phyloP scores from a whole-genome alignment of 306 rosid genomes.

The Geum urbanum region DNA sequence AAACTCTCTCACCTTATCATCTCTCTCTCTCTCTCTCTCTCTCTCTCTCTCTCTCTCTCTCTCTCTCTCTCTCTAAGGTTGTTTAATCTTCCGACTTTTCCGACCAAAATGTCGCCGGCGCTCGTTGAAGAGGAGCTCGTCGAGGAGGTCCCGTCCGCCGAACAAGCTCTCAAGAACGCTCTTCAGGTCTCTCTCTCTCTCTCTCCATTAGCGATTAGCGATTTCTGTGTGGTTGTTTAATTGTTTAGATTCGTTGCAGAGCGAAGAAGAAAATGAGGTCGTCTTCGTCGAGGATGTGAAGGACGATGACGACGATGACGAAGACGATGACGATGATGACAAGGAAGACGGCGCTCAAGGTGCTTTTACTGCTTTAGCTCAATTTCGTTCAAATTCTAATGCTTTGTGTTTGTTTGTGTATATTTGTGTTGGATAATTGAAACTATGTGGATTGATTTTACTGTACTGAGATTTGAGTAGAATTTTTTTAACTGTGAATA shows the following conservation, averaged over 20 bases:
- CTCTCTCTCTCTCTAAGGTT: slow-evolving; percentile 11
- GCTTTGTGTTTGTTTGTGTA: background rate
- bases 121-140: slow-evolving; percentile 45
- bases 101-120: slow-evolving; percentile 61
- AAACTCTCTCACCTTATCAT: too few species aligned
- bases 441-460: background rate
- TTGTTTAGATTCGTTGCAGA: slow-evolving; percentile 28
- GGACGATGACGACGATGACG: slow-evolving; percentile 53
- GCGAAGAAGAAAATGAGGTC: slow-evolving; percentile 44
- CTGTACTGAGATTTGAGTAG: background rate
- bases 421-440: background rate
- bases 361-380: background rate
- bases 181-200: slow-evolving; percentile 32
- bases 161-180: slow-evolving; percentile 37
- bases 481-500: background rate
- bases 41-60: slow-evolving; percentile 1
- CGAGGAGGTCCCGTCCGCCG: slow-evolving; percentile 28
- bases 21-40: slow-evolving; percentile 8
- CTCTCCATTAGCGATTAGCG: too few species aligned
- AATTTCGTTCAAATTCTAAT: background rate
- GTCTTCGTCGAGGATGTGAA: slow-evolving; percentile 74
- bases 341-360: slow-evolving; percentile 64
- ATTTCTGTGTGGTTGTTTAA: background rate
- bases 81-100: slow-evolving; percentile 1
- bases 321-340: slow-evolving; percentile 52